Base-by-base conservation (phyloP, 2,329 filamentous ascomycete genomes). In the Ceratocystiopsis sp. region DNA sequence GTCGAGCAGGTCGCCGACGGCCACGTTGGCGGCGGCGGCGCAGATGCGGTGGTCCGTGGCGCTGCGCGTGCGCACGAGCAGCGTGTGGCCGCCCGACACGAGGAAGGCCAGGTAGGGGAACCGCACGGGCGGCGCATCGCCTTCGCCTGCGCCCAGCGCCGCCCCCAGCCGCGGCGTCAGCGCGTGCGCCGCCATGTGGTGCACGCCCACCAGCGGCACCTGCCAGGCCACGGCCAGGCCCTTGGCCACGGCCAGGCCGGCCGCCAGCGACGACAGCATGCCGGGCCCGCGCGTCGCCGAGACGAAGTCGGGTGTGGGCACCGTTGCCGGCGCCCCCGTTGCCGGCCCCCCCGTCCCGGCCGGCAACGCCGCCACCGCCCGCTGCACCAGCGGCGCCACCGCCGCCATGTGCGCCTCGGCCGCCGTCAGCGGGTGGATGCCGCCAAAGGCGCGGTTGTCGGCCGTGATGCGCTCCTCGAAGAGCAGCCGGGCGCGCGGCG, bases 141-240 rank as follows among this genome's bases (percentile, higher is more conserved):
- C n/a, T 25, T 9, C 14, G 14, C 14, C n/a, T 15, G 13, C 32
- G 6, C 39, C 13, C 48, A 49, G 17, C 47, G 82, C 81, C 32
- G 66, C 62, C 4, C 80, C 78, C 37, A 98, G 71, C 11, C 85
- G 71, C 15, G 89, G 83, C 16, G 91, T 96, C 48, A 98, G 64
- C 16, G 91, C 81, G 60, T 98, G 91, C 12, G 87, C 91, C 58
- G 95, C 87, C 91, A 98, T 96, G 60, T 98, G 91, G 59, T 98
- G 83, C 1, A 95, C 83, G 1, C 78, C 91, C 1, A 96, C 59
- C 32, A 96, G 64, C 3, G 89, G 87, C 35, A 86, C 71, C 49
- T 77, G 71, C 84, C 84, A 93, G 35, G 84, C 86, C 17, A 83
- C 67, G 0, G 87, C 77, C 17, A 96, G 69, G 0, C 86, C 91